Base-by-base conservation (phyloP, 805 yeast genomes). In the Wickerhamiella slavikovae region DNA sequence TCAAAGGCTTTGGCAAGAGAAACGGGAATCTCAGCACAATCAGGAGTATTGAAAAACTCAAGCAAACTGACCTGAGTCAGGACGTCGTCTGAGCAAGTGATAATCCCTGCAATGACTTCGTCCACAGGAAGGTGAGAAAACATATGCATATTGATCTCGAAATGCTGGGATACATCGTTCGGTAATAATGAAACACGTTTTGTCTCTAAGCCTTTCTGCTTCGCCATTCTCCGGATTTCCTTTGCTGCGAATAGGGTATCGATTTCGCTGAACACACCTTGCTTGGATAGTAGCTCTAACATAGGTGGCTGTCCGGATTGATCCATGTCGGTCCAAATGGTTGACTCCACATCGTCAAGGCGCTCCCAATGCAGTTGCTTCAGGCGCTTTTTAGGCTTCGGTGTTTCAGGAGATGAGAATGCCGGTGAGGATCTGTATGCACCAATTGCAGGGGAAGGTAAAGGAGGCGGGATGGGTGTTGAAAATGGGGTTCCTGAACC, bases 361-460 rank as follows among this genome's bases (percentile, higher is more conserved):
- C 77, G 79, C 41, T 85, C 94, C 96, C 96, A 91, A 49, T 89
- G 99, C 58, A 89, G 64, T 48, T 85, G 98, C 48, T 91, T 89
- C 38, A 89, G 63, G 47, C 75, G 78, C 35, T 68, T 62, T 44
- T 67, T 70, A 3, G 92, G 83, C 37, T 79, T 58, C 17, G 76
- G 77, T 13, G 10, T 24, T 22, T 9, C 21, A 21, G 9, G 26
- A 3, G 24, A 20, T 8, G 5, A 15, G n/a, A n/a, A n/a, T n/a
- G n/a, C n/a, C n/a, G n/a, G n/a, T n/a, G n/a, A n/a, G 38, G 14
- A 7, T 39, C 36, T 10, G 47, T 45, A n/a, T n/a, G n/a, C n/a
- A n/a, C n/a, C n/a, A n/a, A n/a, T n/a, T n/a, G n/a, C n/a, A n/a
- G n/a, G n/a, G n/a, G n/a, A n/a, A n/a, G n/a, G n/a, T n/a, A n/a